Conservation (phyloP, 2,329 filamentous ascomycete genomes). For the Penicillium olsonii region DNA sequence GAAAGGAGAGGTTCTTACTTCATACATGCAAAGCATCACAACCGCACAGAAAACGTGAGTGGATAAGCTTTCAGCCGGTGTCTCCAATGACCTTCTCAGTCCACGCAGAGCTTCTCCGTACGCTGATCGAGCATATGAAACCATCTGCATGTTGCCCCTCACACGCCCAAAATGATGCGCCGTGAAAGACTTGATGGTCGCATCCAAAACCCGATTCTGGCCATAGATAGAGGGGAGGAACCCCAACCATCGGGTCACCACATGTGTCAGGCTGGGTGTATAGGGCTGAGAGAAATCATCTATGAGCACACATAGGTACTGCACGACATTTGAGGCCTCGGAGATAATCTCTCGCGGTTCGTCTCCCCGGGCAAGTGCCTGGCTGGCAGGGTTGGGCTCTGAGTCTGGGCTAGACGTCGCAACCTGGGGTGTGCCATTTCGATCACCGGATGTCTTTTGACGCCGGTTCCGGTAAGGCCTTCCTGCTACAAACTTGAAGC, state of each 20-base stretch:
- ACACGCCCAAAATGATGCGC: slow-evolving; percentile 29
- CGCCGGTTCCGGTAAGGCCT: slow-evolving; percentile 28
- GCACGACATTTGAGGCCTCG: slow-evolving; percentile 22
- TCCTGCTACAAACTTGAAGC: slow-evolving; percentile 37
- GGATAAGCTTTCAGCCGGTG: slow-evolving; percentile 22
- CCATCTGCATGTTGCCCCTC: slow-evolving; percentile 20
- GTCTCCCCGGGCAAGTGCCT: slow-evolving; percentile 3
- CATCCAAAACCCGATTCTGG: slow-evolving; percentile 25
- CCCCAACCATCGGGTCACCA: slow-evolving; percentile 25
- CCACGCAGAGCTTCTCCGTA: slow-evolving; percentile 28
- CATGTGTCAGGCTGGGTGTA: slow-evolving; percentile 17
- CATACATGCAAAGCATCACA: slow-evolving; percentile 32
- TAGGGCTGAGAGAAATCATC: slow-evolving; percentile 26
- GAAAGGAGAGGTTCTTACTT: slow-evolving; percentile 28
- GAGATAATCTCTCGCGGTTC: slow-evolving; percentile 6
- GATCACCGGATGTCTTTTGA: not conserved
- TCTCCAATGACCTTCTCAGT: slow-evolving; percentile 24
- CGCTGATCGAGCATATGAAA: slow-evolving; percentile 25
- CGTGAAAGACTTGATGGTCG: slow-evolving; percentile 27
- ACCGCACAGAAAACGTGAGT: slow-evolving; percentile 32
- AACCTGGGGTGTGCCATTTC: not conserved
- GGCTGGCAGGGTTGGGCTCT: not conserved
- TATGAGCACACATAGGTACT: slow-evolving; percentile 23
- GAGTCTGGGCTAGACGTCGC: not conserved
- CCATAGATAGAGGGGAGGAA: slow-evolving; percentile 30